phyloP scores from a whole-genome alignment of 768 basidiomycete species.

The Gloeostereum incarnatum region DNA sequence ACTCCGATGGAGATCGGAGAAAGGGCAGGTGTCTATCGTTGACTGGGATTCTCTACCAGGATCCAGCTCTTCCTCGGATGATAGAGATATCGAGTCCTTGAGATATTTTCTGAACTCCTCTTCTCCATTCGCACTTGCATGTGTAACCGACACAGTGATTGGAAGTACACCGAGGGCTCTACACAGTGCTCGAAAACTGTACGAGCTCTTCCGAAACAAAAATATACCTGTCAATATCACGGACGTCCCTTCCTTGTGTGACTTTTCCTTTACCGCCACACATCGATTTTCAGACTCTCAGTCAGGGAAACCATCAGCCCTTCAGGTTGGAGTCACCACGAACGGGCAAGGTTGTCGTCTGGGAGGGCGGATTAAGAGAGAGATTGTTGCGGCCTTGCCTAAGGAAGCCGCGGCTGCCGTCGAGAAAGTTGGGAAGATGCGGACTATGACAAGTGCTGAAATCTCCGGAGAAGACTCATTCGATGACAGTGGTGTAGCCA shows the following conservation, averaged over 20 bases:
- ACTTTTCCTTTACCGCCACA: conserved; percentile 80
- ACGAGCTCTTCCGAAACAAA: conserved; percentile 39
- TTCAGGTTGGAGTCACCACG: conserved; percentile 81
- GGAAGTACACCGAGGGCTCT: conserved; percentile 24
- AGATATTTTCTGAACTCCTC: conserved; percentile 30
- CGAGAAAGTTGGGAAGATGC: conserved; percentile 59
- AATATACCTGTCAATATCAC: conserved; percentile 80
- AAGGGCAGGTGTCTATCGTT: conserved; percentile 46
- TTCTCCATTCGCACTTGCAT: conserved; percentile 43
- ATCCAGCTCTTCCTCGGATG: conserved; percentile 18
- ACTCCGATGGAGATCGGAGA: conserved; percentile 50
- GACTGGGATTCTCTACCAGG: conserved; percentile 41
- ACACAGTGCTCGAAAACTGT: conserved; percentile 51
- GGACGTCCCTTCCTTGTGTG: conserved; percentile 79
- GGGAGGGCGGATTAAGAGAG: conserved; percentile 68
- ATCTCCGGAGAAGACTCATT: conserved; percentile 30
- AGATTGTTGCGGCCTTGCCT: conserved; percentile 71
- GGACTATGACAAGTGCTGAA: conserved; percentile 38
- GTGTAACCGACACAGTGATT: conserved; percentile 74
- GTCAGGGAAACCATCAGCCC: conserved; percentile 13
- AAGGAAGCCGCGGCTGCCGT: conserved; percentile 69
- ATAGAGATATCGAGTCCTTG: conserved; percentile 33
- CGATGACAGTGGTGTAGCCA: conserved; percentile 45
- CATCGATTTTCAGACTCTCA: conserved; percentile 65
- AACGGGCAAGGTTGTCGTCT: conserved; percentile 90